Evolutionary conservation across 495 filamentous ascomycete species (phyloP).

Genomic region (Bryoglossum gracile): DNA sequence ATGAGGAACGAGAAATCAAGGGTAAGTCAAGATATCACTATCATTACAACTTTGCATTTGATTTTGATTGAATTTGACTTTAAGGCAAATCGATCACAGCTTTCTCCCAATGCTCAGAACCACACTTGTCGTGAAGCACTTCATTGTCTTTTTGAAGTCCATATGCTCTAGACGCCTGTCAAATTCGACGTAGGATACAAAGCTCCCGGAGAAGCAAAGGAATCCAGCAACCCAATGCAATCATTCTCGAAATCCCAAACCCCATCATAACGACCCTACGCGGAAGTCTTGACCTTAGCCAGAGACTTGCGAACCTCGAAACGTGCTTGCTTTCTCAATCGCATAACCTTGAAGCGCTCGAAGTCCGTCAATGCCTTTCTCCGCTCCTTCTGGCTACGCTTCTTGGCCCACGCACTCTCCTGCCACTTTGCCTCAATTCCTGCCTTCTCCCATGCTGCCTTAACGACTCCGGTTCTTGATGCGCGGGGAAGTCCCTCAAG

Average conservation of each 20-base stretch:
- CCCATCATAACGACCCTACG: slow-evolving; percentile 18
- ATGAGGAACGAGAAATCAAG: no score
- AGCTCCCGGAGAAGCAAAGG: slow-evolving; percentile 25
- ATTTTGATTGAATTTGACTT: no score
- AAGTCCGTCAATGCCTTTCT: slow-evolving; percentile 92
- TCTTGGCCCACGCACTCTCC: slow-evolving; percentile 84
- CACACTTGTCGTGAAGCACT: slow-evolving; percentile 15
- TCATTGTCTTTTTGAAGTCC: slow-evolving; percentile 26
- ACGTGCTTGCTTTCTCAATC: slow-evolving; percentile 94
- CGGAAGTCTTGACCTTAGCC: slow-evolving; percentile 26
- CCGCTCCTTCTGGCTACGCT: slow-evolving; percentile 70
- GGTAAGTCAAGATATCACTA: no score
- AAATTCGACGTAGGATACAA: slow-evolving; percentile 29
- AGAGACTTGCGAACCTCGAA: slow-evolving; percentile 93
- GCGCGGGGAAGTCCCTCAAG: slow-evolving; percentile 83
- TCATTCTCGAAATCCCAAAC: slow-evolving; percentile 23
- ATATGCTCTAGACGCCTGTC: slow-evolving; percentile 29
- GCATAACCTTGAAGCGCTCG: slow-evolving; percentile 98
- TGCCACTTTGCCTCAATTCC: slow-evolving; percentile 88
- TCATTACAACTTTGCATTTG: no score
- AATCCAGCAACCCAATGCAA: slow-evolving; percentile 30
- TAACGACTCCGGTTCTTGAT: slow-evolving; percentile 72
- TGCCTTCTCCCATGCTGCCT: slow-evolving; percentile 76
- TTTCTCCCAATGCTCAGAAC: background rate
- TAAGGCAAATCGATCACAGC: no score